Base-by-base conservation (phyloP, 148 eudicot species). In the Rhododendron williamsianum region DNA sequence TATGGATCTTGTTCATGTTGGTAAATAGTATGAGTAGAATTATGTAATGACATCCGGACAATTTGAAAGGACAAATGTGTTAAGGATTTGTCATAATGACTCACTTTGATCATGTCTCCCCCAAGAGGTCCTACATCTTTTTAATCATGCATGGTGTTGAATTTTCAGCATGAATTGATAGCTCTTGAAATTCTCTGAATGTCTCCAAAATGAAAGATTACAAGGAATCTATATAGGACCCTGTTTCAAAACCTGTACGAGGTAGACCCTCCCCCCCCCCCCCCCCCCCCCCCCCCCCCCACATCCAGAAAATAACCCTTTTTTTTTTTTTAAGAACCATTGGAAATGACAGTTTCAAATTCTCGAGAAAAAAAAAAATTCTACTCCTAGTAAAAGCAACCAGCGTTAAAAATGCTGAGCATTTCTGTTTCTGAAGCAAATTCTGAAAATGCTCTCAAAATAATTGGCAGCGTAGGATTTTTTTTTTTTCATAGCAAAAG, bases 81-180 rank as follows among this genome's bases (percentile, higher is more conserved):
- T 71, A 45, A 45, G 60, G 85, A 67, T 69, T 69, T 82, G 76
- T 41, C 78, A 83, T 83, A 71, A 71, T 83, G 78, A 71, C 78
- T 71, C 27, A 30, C 13, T 45, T 69, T 83, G 77, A 69, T 36
- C 78, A 71, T 69, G 72, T 56, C 63, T 83, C 25, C 18, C 25
- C 78, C 35, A 83, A 46, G 27, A 83, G 85, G 85, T 71, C 85
- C 85, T 83, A 83, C 85, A 30, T 45, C 80, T 76, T 76, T 41
- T 76, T 76, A 30, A 27, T 71, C 76, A 71, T 21, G 46, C 15
- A 38, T 12, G 13, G 46, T 25, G 33, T 43, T 82, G 76, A 65
- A 43, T 72, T 82, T 82, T 82, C 54, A 23, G 38, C 52, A 13
- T 45, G 76, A 82, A 65, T 65, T 41, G 76, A 82, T 63, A 43